Evolutionary conservation across 2,329 filamentous ascomycete species (phyloP), one percentile per base, ranked within the genome.

Genomic region (Beauveria brongniartii): DNA sequence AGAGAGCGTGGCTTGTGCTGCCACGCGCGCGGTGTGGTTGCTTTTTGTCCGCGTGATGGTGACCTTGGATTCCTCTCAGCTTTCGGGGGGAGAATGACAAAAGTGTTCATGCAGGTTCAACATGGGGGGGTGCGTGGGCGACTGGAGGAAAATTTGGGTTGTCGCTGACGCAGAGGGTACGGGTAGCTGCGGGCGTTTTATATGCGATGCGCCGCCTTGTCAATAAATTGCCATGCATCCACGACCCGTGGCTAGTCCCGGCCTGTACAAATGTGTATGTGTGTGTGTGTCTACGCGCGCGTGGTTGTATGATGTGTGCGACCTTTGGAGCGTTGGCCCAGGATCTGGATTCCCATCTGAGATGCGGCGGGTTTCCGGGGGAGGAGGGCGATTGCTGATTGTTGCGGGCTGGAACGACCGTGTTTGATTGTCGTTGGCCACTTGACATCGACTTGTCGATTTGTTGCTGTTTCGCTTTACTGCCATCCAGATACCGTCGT

Each of bases 331-430:
- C 16, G n/a, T 7, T 22, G 26, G 24, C 40, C 48, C 26, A 59
- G 24, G 56, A 59, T 59, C 56, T 59, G 47, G 47, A 26, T 58
- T 40, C 14, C 3, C 44, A 59, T 59, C 56, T 59, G 37, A 59
- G 56, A 59, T 59, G 26, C 40, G 56, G 56, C n/a, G 28, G 18
- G 47, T 51, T 52, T 26, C 47, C 37, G 34, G 37, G 34, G 47
- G 37, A 22, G 40, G 28, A 18, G 26, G 6, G 20, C 18, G 50
- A 52, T 30, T n/a, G 18, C 20, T 53, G 7, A 14, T 10, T 41
- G 16, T 20, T 51, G 14, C 48, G 18, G 12, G 44, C 44, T 47
- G 20, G 44, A 6, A 34, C 30, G 30, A 4, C 12, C 12, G 34
- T 37, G 34, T 16, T 37, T 37, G 34, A 3, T 37, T 37, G 5